phyloP scores from a whole-genome alignment of 1,139 yeast genomes.

The Hansenula anomala region DNA sequence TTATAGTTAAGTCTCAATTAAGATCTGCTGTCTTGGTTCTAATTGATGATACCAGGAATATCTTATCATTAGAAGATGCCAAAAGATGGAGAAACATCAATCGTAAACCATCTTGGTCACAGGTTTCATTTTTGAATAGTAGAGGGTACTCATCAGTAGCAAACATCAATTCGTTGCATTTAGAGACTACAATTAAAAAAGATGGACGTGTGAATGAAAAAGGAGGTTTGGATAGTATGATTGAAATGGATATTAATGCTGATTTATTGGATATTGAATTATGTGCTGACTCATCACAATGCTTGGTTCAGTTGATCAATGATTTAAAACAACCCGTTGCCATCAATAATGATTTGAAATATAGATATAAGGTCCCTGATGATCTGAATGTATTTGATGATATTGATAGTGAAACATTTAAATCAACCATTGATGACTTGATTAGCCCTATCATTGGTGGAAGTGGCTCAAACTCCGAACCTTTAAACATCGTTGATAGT shows the following conservation, averaged over 20 bases:
- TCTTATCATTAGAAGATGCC: conserved; percentile 22
- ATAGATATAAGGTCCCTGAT: conserved; percentile 32
- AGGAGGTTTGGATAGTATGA: conserved; percentile 5
- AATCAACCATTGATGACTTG: not conserved
- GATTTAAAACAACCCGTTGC: conserved; percentile 69
- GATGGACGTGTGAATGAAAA: not conserved
- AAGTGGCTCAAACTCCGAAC: too few species aligned
- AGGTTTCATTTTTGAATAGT: conserved; percentile 26
- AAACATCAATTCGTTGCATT: conserved; percentile 34
- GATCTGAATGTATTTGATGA: conserved; percentile 45
- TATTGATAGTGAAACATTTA: conserved; percentile 37
- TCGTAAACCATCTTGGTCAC: conserved; percentile 27
- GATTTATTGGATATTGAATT: conserved; percentile 51
- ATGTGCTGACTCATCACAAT: conserved; percentile 84
- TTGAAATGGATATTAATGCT: conserved; percentile 43
- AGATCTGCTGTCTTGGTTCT: conserved; percentile 43
- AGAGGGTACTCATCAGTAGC: conserved; percentile 47
- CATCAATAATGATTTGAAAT: conserved; percentile 53
- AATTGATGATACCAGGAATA: conserved; percentile 49
- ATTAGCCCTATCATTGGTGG: too few species aligned
- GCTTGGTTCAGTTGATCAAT: conserved; percentile 59
- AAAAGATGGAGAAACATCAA: conserved; percentile 10
- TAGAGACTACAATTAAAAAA: conserved; percentile 12
- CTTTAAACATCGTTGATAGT: conserved; percentile 28
- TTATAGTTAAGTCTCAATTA: conserved; percentile 39